These are phyloP conservation scores for Nicotiana sylvestris DNA, from an alignment of 257 asterid genomes.

Conservation along the genomic window DNA sequence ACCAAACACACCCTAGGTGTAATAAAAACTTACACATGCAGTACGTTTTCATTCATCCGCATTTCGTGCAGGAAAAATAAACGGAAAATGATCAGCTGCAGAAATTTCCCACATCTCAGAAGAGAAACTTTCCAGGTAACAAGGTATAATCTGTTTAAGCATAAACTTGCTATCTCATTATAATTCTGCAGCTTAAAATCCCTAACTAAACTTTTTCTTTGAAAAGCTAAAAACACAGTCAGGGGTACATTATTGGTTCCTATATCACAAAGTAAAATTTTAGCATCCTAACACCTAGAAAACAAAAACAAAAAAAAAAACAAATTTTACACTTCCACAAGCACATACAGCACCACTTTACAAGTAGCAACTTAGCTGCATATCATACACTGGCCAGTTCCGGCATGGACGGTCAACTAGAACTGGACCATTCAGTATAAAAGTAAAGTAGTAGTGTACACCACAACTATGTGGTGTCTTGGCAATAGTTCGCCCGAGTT, in stretches of 20 bases:
- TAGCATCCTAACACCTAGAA: neutral
- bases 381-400: neutral
- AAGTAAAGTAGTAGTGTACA: neutral
- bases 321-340: neutral
- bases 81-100: too few relatives aligned
- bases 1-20: too few relatives aligned
- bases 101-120: too few relatives aligned
- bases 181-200: neutral
- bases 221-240: neutral
- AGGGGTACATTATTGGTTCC: neutral
- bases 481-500: neutral
- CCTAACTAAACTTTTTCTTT: neutral
- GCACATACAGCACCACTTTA: slow-evolving; percentile 9
- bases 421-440: neutral
- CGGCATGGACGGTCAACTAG: neutral
- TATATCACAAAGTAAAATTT: neutral
- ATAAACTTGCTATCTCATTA: neutral
- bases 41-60: too few relatives aligned
- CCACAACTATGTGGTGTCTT: neutral
- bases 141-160: neutral
- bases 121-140: neutral
- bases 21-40: too few relatives aligned
- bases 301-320: neutral
- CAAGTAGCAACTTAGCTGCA: neutral
- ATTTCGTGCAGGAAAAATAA: too few relatives aligned